phyloP scores from a whole-genome alignment of 2,329 filamentous ascomycete species.

The Stagonosporopsis cucurbitacearum region DNA sequence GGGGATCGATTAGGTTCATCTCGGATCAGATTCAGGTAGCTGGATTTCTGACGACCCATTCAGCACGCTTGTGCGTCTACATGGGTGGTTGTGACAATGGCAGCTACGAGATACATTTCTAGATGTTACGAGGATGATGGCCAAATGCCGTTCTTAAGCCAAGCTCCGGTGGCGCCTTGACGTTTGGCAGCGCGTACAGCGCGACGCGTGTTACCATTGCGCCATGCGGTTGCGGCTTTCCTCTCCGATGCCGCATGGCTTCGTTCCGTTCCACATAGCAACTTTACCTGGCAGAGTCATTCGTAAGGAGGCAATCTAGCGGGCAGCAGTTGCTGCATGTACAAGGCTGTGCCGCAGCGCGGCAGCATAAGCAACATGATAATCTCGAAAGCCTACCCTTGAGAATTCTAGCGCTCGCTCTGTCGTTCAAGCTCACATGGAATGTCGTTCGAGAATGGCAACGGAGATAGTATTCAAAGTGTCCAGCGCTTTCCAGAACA shows the following conservation, averaged over 20 bases:
- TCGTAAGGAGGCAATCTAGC: neutral
- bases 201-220: constrained; percentile 4
- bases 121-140: neutral
- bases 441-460: neutral
- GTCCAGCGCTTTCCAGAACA: neutral
- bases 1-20: neutral
- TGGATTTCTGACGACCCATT: neutral
- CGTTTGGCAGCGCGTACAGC: constrained; percentile 9
- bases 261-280: constrained; percentile 7
- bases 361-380: neutral
- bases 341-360: neutral
- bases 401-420: neutral
- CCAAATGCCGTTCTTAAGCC: neutral
- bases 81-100: too few species aligned
- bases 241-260: constrained; percentile 1
- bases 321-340: neutral
- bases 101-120: neutral
- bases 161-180: constrained; percentile 4
- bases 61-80: neutral
- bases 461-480: neutral
- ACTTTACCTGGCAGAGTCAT: neutral
- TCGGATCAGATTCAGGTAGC: neutral
- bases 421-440: neutral
- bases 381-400: neutral
- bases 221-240: constrained; percentile 5